Conservation (phyloP, 495 filamentous ascomycete genomes). For the Bryoglossum gracile region DNA sequence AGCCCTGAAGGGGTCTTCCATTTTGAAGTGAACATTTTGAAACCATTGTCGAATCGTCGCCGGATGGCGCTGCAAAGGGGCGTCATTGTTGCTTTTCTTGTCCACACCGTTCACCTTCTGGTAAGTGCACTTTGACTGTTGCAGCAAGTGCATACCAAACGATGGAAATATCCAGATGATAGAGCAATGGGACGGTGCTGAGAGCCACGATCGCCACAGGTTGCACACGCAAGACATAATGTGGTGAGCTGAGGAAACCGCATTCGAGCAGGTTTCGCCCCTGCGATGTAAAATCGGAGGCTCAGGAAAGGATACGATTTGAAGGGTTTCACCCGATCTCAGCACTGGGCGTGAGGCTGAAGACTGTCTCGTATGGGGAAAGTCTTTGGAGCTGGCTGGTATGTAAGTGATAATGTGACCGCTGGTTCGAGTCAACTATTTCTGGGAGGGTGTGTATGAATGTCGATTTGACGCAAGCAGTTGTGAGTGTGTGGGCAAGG, state of each 20-base stretch:
- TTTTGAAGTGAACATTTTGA: too few relatives aligned
- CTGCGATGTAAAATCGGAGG: neutral
- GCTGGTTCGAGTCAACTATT: neutral
- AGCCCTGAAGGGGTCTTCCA: neutral
- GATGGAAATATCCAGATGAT: slow-evolving; percentile 6
- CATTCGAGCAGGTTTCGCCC: slow-evolving; percentile 5
- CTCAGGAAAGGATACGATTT: slow-evolving; percentile 4
- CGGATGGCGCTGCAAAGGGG: neutral
- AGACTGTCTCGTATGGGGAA: slow-evolving; percentile 16
- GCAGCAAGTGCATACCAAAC: neutral
- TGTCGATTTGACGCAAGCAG: neutral
- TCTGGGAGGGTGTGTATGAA: neutral
- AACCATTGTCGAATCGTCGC: slow-evolving; percentile 20
- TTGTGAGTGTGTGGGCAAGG: neutral
- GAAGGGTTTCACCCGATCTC: slow-evolving; percentile 15
- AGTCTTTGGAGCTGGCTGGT: neutral
- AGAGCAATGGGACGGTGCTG: neutral
- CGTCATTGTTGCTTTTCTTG: slow-evolving; percentile 6
- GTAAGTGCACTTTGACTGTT: neutral
- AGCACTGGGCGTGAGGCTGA: slow-evolving; percentile 15
- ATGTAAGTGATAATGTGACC: slow-evolving; percentile 1
- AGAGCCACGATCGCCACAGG: slow-evolving; percentile 5
- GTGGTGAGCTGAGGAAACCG: slow-evolving; percentile 9
- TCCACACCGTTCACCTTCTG: slow-evolving; percentile 12
- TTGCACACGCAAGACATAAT: slow-evolving; percentile 3